Base-by-base conservation (phyloP, 1,284 basidiomycete species). In the Inonotus hispidus region DNA sequence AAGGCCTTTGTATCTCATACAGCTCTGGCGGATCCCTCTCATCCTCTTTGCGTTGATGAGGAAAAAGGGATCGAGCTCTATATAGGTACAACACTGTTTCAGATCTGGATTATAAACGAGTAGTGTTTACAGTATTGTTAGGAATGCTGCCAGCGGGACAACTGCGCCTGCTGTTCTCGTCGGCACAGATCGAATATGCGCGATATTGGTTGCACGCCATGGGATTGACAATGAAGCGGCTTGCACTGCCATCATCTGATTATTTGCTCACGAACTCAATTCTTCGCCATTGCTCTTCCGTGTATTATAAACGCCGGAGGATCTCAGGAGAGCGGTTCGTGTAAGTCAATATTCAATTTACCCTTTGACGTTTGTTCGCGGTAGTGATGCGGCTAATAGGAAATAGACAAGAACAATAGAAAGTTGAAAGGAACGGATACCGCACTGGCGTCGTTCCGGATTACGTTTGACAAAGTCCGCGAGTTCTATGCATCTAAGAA, bases 121-220 rank as follows among this genome's bases (percentile, higher is more conserved):
- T 21, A 16, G 3, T 55, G 14, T 29, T 49, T 37, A 43, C 25
- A 55, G 19, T n/a, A 19, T 45, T 37, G 39, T 11, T 60, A 64
- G 38, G 53, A 27, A 58, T 52, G 25, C 41, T 63, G 13, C 59
- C 59, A 10, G 13, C 53, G 29, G 59, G 59, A 1, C 53, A 49
- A 4, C 21, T 39, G 27, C 82, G 88, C 13, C 79, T 94, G 13
- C 75, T 92, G 57, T 90, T 93, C 69, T 88, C 89, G 7, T 89
- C 89, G 11, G 82, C 82, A 6, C 93, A 95, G 74, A 77, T 95
- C 62, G 88, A 93, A 71, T 95, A 93, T 71, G 71, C 90, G 16
- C 81, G 90, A 58, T 93, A 94, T 71, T 95, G 89, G 83, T 80
- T 95, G 50, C 82, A 90, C 68, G 82, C 84, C 0, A 85, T 87